Conservation (phyloP, 495 filamentous ascomycete genomes). For the Penicillium paxilli region DNA sequence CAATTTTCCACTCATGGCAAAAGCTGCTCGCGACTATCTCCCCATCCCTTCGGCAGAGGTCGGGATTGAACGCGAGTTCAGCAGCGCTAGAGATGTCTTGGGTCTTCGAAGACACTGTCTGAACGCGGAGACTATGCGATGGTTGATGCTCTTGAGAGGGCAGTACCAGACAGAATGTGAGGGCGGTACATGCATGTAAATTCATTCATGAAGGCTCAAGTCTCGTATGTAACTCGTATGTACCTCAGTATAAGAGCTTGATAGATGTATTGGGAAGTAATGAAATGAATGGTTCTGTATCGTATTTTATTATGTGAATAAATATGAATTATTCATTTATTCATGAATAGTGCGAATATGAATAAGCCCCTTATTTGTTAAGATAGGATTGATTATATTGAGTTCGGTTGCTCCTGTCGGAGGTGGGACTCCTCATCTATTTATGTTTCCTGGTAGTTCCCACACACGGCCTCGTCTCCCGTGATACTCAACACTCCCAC, state of each 20-base stretch:
- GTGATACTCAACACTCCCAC: background rate
- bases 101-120: slow-evolving; percentile 12
- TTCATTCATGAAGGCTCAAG: too few relatives aligned
- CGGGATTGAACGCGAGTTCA: slow-evolving; percentile 15
- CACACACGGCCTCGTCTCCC: background rate
- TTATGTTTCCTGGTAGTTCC: background rate
- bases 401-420: background rate
- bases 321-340: too few relatives aligned
- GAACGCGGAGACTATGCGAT: slow-evolving; percentile 17
- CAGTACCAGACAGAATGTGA: background rate
- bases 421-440: background rate
- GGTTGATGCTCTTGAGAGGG: slow-evolving; percentile 12
- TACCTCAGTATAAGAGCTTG: too few relatives aligned
- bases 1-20: slow-evolving; percentile 16
- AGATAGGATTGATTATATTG: background rate
- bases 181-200: too few relatives aligned
- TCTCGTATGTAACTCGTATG: too few relatives aligned
- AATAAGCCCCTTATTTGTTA: slow-evolving; percentile 1
- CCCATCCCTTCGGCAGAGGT: slow-evolving; percentile 13
- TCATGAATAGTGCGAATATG: too few relatives aligned
- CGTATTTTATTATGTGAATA: too few relatives aligned
- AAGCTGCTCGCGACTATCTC: slow-evolving; percentile 15
- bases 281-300: too few relatives aligned
- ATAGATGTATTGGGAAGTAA: too few relatives aligned
- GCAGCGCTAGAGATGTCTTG: slow-evolving; percentile 15